A percentile compares a stretch with the other conserved stretches of the same genome.
Conservation (phyloP, 2,329 filamentous ascomycete species). For the Colletotrichum gigasporum region DNA sequence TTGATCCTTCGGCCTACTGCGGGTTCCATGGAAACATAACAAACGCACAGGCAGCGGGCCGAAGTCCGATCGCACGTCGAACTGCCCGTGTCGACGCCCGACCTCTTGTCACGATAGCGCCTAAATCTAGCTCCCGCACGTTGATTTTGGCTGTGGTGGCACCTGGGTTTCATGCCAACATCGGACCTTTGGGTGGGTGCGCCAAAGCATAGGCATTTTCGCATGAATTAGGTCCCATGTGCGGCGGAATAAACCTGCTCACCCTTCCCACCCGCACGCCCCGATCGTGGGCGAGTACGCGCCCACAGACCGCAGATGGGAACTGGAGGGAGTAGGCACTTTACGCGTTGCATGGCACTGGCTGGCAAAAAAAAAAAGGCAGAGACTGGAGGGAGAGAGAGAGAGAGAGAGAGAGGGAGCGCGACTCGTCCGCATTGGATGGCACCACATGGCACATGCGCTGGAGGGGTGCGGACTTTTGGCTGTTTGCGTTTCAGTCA, state of each 20-base stretch:
- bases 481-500: conserved; percentile 1
- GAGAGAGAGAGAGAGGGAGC: not conserved
- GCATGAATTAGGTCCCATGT: conserved; percentile 9
- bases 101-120: not conserved
- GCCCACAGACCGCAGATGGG: no score
- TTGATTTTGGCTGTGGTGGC: not conserved
- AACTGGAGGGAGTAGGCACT: no score
- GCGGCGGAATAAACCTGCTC: not conserved
- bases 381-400: no score
- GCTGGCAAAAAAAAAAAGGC: no score
- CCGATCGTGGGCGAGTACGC: no score
- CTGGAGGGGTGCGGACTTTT: not conserved
- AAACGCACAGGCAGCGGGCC: no score
- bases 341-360: no score
- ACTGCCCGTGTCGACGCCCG: not conserved
- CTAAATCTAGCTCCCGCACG: not conserved
- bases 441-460: not conserved
- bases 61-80: not conserved
- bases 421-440: conserved; percentile 4
- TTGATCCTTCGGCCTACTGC: no score
- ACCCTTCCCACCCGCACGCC: not conserved
- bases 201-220: not conserved
- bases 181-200: not conserved
- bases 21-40: no score
- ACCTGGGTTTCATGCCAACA: conserved; percentile 7